phyloP scores from a whole-genome alignment of 257 asterid genomes.

The Gynochthodes officinalis region DNA sequence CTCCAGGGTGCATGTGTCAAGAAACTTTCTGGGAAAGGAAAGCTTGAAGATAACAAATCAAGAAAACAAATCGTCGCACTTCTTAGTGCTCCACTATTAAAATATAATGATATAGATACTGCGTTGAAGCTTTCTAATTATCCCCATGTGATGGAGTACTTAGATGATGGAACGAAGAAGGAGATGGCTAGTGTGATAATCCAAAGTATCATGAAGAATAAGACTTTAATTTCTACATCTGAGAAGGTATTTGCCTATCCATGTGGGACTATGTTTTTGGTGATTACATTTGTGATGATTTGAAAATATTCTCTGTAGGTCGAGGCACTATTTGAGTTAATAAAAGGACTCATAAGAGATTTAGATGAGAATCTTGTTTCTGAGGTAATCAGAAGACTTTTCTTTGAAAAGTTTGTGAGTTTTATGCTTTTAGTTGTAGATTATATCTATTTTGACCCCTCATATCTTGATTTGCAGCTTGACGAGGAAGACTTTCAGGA shows the following conservation, averaged over 20 bases:
- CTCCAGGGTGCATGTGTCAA: slow-evolving; percentile 84
- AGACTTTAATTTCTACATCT: slow-evolving; percentile 70
- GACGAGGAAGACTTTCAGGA: slow-evolving; percentile 93
- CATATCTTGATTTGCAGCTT: slow-evolving; percentile 46
- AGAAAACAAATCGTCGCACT: slow-evolving; percentile 91
- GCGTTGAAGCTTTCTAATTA: slow-evolving; percentile 88
- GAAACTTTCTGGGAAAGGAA: slow-evolving; percentile 82
- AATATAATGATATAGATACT: slow-evolving; percentile 90
- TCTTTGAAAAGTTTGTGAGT: not conserved
- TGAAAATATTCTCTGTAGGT: slow-evolving; percentile 52
- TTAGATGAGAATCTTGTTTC: slow-evolving; percentile 58
- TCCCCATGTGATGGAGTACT: slow-evolving; percentile 82
- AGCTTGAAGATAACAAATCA: slow-evolving; percentile 78
- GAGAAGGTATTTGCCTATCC: slow-evolving; percentile 61
- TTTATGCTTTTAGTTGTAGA: not conserved
- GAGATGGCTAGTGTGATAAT: slow-evolving; percentile 94
- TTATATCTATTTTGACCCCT: not conserved
- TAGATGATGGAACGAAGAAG: slow-evolving; percentile 72
- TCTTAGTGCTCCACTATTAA: slow-evolving; percentile 95
- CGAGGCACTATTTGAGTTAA: slow-evolving; percentile 79
- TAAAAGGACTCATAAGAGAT: slow-evolving; percentile 83
- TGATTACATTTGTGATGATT: slow-evolving; percentile 27
- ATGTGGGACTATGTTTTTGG: slow-evolving; percentile 16
- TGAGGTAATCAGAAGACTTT: slow-evolving; percentile 51
- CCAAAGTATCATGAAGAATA: slow-evolving; percentile 77